These are phyloP conservation scores for sorghum (Sorghum bicolor) DNA, from an alignment of 176 grass and related monocot genomes.

Conservation along the genomic window Sorghum_bicolor_NCBIv3 NC_012870.2:21009001-21009500, in stretches of 20 bases:
- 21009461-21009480: conserved; percentile 93
- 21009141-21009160: conserved; percentile 98
- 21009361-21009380: conserved; percentile 85
- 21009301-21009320: conserved; percentile 72
- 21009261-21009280: conserved; percentile 87
- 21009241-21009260: conserved; percentile 63
- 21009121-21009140: conserved; percentile 89
- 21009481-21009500: conserved; percentile 97
- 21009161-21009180: conserved; percentile 98
- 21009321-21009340: conserved; percentile 98
- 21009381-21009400: conserved; percentile 93
- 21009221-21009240: conserved; percentile 95
- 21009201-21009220: conserved; percentile 92
- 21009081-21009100: conserved; percentile 88
- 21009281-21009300: conserved; percentile 85
- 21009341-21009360: conserved; percentile 87
- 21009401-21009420: conserved; percentile 85
- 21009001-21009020: conserved; percentile 94
- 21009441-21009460: conserved; percentile 66
- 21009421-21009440: conserved; percentile 75
- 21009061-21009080: conserved; percentile 81
- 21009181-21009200: conserved; percentile 87
- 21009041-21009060: conserved; percentile 82
- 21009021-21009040: conserved; percentile 91
- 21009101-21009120: conserved; percentile 92